Evolutionary conservation across 352 stramenopile species (phyloP).

Genomic region (Lagenidium giganteum): DNA sequence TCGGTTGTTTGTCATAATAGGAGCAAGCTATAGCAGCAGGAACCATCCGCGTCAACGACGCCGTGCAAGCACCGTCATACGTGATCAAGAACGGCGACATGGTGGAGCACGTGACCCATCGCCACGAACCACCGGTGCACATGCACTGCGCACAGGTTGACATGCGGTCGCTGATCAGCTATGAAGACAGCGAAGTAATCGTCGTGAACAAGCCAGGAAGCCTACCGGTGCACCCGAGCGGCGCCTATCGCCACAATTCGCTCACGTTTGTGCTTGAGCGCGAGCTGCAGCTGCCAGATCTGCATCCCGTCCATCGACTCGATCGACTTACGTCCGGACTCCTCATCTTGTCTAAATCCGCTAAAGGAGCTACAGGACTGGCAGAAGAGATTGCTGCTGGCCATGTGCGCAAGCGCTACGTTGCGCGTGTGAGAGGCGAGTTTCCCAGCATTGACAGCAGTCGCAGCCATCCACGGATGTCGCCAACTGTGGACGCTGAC

Average conservation of each 20-base stretch:
- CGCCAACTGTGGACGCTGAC: not conserved
- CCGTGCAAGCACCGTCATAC: slow-evolving; percentile 40
- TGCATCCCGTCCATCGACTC: slow-evolving; percentile 89
- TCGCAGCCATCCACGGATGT: no score
- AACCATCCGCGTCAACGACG: slow-evolving; percentile 84
- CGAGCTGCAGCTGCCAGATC: slow-evolving; percentile 21
- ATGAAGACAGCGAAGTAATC: slow-evolving; percentile 43
- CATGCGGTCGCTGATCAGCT: slow-evolving; percentile 37
- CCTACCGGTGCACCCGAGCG: slow-evolving; percentile 90
- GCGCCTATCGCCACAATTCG: slow-evolving; percentile 89
- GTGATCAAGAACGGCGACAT: slow-evolving; percentile 82
- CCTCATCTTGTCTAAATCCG: slow-evolving; percentile 45
- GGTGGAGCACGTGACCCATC: slow-evolving; percentile 88
- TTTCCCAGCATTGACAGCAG: slow-evolving; percentile 22
- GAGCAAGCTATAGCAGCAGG: slow-evolving; percentile 72
- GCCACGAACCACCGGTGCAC: slow-evolving; percentile 90
- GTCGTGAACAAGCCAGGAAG: slow-evolving; percentile 83
- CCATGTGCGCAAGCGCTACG: slow-evolving; percentile 46
- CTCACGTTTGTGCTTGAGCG: slow-evolving; percentile 50
- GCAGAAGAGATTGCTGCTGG: slow-evolving; percentile 30
- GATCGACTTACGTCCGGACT: slow-evolving; percentile 90
- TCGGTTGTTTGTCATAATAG: no score
- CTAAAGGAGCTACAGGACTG: slow-evolving; percentile 32
- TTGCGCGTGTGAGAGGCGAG: slow-evolving; percentile 34
- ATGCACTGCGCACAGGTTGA: no score